These are phyloP conservation scores for Barnettozyma californica DNA, from an alignment of 805 yeast species.

Conservation along the genomic window DNA sequence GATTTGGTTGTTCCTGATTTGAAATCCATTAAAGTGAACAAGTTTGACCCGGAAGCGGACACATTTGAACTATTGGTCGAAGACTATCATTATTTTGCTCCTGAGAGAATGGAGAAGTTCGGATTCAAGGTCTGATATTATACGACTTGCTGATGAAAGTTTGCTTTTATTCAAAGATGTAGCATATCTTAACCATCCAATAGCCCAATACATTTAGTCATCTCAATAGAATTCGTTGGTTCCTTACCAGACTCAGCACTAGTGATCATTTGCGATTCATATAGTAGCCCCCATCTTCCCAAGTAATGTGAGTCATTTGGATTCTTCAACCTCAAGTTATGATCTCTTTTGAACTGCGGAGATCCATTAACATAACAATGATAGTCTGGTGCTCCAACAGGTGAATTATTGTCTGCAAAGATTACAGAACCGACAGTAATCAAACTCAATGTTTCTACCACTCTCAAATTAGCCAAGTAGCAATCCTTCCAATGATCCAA, in stretches of 20 bases:
- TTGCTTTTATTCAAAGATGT: neutral
- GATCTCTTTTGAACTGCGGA: conserved; percentile 33
- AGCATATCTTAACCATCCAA: conserved; percentile 8
- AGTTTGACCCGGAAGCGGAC: conserved; percentile 39
- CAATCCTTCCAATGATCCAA: conserved; percentile 36
- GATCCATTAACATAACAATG: conserved; percentile 32
- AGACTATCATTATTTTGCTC: conserved; percentile 26
- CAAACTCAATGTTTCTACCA: conserved; percentile 35
- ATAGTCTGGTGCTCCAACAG: conserved; percentile 36
- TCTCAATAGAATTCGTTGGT: conserved; percentile 10
- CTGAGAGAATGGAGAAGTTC: neutral
- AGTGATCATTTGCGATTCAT: conserved; percentile 28
- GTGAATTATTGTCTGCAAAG: conserved; percentile 33
- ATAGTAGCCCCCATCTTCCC: conserved; percentile 39
- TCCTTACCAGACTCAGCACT: neutral
- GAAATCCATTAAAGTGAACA: conserved; percentile 52
- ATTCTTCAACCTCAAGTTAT: conserved; percentile 25
- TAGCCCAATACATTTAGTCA: conserved; percentile 19
- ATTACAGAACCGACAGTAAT: conserved; percentile 36
- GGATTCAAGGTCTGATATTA: neutral
- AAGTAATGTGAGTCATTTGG: conserved; percentile 25
- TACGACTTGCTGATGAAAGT: neutral
- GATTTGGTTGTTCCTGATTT: conserved; percentile 73
- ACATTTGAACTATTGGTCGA: conserved; percentile 32
- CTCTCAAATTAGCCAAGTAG: conserved; percentile 38